Evolutionary conservation across 2,329 filamentous ascomycete genomes (phyloP).

Genomic region (Alternaria brassicicola): DNA sequence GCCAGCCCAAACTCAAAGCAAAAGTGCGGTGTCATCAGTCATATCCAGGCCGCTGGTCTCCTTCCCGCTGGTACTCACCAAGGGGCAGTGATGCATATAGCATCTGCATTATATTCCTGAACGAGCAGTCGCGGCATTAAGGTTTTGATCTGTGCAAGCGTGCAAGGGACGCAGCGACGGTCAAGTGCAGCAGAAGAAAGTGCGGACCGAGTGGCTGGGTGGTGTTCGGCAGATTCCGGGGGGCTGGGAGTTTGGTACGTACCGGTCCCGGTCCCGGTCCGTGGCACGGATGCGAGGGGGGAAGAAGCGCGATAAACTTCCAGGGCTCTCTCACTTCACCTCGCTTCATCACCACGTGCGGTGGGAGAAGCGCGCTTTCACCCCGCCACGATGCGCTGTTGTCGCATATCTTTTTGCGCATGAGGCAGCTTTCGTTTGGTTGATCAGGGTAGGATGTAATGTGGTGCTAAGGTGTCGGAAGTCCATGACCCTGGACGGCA

Average conservation of each 20-base stretch:
- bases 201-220: conserved; percentile 13
- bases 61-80: conserved; percentile 6
- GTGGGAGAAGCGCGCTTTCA: not conserved
- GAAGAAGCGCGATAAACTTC: conserved; percentile 5
- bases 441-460: not conserved
- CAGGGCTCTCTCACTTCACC: not conserved
- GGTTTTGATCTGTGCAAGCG: conserved; percentile 26
- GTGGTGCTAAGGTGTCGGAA: not conserved
- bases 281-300: not conserved
- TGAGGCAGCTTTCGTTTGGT: not conserved
- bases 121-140: conserved; percentile 40
- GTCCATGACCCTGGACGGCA: too few species aligned
- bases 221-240: conserved; percentile 16
- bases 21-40: not conserved
- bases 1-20: not conserved
- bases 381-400: too few species aligned
- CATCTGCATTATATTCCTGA: conserved; percentile 35
- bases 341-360: conserved; percentile 7
- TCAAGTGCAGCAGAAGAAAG: conserved; percentile 18
- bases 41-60: not conserved
- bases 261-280: too few species aligned
- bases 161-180: conserved; percentile 20
- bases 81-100: conserved; percentile 12
- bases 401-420: not conserved
- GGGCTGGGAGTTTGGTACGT: not conserved